Conservation (phyloP, 306 rosid genomes). For the Vigna trinervia region DNA sequence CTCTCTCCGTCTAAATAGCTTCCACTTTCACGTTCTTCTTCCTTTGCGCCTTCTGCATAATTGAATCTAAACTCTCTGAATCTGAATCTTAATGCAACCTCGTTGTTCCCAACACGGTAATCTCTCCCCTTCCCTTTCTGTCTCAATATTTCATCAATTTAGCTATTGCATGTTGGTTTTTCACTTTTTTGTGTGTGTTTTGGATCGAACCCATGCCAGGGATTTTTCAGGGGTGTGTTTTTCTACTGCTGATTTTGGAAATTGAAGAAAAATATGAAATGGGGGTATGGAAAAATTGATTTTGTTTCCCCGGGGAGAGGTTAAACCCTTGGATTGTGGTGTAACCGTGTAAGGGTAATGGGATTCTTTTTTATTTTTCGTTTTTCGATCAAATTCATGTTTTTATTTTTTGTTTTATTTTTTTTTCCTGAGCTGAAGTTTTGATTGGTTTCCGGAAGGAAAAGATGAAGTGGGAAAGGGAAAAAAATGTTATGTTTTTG, state of each 20-base stretch:
- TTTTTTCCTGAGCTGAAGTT: not conserved
- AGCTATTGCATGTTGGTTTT: not conserved
- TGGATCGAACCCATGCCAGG: not conserved
- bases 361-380: not conserved
- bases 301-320: slow-evolving; percentile 9
- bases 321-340: slow-evolving; percentile 42
- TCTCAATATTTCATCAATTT: not conserved
- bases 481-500: not conserved
- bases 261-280: not conserved
- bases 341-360: not conserved
- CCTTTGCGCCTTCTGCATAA: slow-evolving; percentile 17
- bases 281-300: not conserved
- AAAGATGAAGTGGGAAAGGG: not conserved
- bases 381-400: not conserved
- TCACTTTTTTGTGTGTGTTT: not conserved
- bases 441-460: not conserved
- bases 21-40: not conserved
- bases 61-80: slow-evolving; percentile 35
- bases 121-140: not conserved
- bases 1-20: slow-evolving; percentile 39
- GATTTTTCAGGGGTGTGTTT: not conserved
- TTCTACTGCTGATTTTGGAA: not conserved
- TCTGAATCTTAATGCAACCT: slow-evolving; percentile 2
- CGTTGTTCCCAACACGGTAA: slow-evolving; percentile 28
- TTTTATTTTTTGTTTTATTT: not conserved